Evolutionary conservation across 345 rosid species (phyloP).

Genomic region (Salix purpurea): DNA sequence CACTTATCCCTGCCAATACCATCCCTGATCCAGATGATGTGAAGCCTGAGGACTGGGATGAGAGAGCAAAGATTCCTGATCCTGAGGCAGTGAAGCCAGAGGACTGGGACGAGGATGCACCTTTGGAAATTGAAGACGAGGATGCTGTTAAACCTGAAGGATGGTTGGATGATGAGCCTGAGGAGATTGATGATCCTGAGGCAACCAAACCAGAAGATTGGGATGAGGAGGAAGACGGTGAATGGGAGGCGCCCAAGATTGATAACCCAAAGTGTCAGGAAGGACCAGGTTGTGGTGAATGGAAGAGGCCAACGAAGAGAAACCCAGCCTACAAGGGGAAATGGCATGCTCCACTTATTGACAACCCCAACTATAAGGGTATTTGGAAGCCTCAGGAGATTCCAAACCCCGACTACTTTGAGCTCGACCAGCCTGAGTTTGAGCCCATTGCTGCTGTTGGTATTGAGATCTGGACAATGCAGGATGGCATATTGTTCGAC

Average conservation of each 20-base stretch:
- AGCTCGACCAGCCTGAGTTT: slow-evolving; percentile 61
- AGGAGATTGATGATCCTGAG: slow-evolving; percentile 82
- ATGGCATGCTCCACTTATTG: slow-evolving; percentile 73
- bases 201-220: slow-evolving; percentile 87
- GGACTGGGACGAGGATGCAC: slow-evolving; percentile 95
- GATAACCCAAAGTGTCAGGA: slow-evolving; percentile 73
- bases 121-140: slow-evolving; percentile 74
- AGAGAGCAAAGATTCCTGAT: slow-evolving; percentile 74
- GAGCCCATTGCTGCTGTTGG: slow-evolving; percentile 85
- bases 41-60: slow-evolving; percentile 91
- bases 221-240: slow-evolving; percentile 96
- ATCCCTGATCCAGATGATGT: slow-evolving; percentile 88
- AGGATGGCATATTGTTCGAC: slow-evolving; percentile 79
- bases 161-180: slow-evolving; percentile 88
- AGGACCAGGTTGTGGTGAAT: slow-evolving; percentile 84
- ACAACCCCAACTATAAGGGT: slow-evolving; percentile 81
- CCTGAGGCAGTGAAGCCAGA: slow-evolving; percentile 70
- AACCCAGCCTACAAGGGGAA: slow-evolving; percentile 89
- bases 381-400: slow-evolving; percentile 81
- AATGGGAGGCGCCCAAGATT: slow-evolving; percentile 84
- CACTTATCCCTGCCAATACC: slow-evolving; percentile 71
- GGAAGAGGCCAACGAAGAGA: slow-evolving; percentile 78
- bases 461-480: slow-evolving; percentile 94
- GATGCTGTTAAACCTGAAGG: slow-evolving; percentile 90
- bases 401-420: slow-evolving; percentile 73